These are phyloP conservation scores for Pseudomicrostroma phylloplanum DNA, from an alignment of 1,284 basidiomycete species.

Conservation along the genomic window DNA sequence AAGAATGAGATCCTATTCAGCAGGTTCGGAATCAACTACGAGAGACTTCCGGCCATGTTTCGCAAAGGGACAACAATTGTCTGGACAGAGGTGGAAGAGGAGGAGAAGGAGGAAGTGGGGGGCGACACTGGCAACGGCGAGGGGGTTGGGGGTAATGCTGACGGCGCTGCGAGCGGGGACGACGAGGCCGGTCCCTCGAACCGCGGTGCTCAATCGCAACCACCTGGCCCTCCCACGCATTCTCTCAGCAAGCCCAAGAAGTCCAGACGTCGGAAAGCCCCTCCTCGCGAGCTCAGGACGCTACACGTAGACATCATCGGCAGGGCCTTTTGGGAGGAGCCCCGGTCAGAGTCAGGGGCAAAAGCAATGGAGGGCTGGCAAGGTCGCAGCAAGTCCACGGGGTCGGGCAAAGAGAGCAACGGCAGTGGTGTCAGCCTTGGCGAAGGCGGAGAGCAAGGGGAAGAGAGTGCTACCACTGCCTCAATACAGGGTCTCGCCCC, in stretches of 20 bases:
- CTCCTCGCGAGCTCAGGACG: slow-evolving; percentile 24
- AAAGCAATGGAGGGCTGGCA: no score
- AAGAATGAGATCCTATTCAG: slow-evolving; percentile 87
- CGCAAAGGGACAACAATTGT: slow-evolving; percentile 81
- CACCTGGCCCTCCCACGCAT: not conserved
- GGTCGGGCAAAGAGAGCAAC: no score
- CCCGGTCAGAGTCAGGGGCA: no score
- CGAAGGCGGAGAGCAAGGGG: no score
- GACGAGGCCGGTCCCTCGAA: not conserved
- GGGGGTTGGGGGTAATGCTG: not conserved
- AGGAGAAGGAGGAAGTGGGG: slow-evolving; percentile 7
- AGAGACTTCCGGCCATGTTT: slow-evolving; percentile 65
- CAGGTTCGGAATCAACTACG: slow-evolving; percentile 82
- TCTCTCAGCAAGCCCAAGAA: not conserved
- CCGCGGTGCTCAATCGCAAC: no score
- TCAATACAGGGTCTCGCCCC: no score
- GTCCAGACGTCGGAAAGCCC: not conserved
- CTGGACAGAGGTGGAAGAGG: slow-evolving; percentile 52
- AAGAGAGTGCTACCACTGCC: no score
- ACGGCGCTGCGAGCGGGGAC: slow-evolving; percentile 3
- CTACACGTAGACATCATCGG: slow-evolving; percentile 48
- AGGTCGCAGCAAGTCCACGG: no score
- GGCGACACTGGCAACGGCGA: slow-evolving; percentile 15
- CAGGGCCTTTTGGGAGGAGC: slow-evolving; percentile 34
- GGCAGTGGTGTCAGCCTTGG: no score